Percentiles rank a stretch among this genome's conserved stretches.
phyloP scores from a whole-genome alignment of 495 filamentous ascomycete genomes.

The Letharia lupina region DNA sequence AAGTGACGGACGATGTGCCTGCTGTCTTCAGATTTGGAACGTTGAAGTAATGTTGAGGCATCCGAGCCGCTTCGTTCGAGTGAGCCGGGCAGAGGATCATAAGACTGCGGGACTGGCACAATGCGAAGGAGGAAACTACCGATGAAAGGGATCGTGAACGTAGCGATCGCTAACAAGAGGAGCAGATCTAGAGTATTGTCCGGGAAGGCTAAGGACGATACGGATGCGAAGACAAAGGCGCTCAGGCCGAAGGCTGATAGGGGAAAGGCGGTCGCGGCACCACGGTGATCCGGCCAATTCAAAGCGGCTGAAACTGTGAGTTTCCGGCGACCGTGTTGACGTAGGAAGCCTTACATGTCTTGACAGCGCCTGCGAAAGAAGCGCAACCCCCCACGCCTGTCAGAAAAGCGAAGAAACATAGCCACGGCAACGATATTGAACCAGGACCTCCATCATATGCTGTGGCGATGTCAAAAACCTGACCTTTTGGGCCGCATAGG shows the following conservation, averaged over 20 bases:
- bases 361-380: constrained; percentile 79
- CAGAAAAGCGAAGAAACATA: constrained; percentile 76
- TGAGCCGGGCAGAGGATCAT: constrained; percentile 52
- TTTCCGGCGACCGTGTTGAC: neutral
- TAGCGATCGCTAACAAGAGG: constrained; percentile 71
- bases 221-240: constrained; percentile 86
- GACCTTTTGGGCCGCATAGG: constrained; percentile 1
- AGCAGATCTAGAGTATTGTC: constrained; percentile 75
- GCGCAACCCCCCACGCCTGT: constrained; percentile 82
- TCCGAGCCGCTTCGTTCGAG: constrained; percentile 46
- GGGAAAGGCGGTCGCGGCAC: constrained; percentile 90
- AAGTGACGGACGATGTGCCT: constrained; percentile 35
- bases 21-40: constrained; percentile 49
- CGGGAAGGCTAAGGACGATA: constrained; percentile 72
- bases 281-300: constrained; percentile 86
- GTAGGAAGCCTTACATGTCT: constrained; percentile 46
- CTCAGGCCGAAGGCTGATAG: constrained; percentile 88
- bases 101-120: constrained; percentile 52
- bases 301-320: constrained; percentile 53
- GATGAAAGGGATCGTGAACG: constrained; percentile 60
- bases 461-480: constrained; percentile 20
- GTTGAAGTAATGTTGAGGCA: constrained; percentile 40
- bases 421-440: constrained; percentile 55
- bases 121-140: constrained; percentile 78
- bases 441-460: constrained; percentile 43